Evolutionary conservation across 106 monocot genomes (phyloP).

Genomic region (Vanilla planifolia): DNA sequence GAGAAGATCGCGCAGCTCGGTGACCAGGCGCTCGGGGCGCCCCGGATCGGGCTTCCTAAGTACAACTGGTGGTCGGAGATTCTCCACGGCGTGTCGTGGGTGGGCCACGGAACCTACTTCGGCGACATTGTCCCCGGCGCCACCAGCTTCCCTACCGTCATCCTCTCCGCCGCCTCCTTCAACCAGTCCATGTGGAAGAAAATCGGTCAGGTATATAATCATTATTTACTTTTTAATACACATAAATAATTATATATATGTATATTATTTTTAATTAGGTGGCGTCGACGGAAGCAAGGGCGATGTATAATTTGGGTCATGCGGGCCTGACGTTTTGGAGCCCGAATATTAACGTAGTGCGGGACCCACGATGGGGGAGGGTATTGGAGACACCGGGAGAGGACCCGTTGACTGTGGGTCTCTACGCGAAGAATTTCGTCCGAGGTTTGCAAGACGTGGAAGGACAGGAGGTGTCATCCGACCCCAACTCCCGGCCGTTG

Average conservation of each 20-base stretch:
- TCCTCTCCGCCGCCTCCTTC: constrained; percentile 10
- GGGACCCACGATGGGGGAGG: constrained; percentile 41
- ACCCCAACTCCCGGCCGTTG: constrained; percentile 5
- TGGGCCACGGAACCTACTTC: background rate
- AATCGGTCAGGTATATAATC: constrained; percentile 4
- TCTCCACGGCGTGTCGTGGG: background rate
- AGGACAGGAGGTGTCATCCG: background rate
- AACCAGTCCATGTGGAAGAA: constrained; percentile 13
- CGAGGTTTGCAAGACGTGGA: constrained; percentile 23
- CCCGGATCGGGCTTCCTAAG: background rate
- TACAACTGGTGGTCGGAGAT: constrained; percentile 4
- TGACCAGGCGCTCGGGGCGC: background rate
- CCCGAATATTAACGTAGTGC: constrained; percentile 24
- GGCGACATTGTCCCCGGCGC: constrained; percentile 3
- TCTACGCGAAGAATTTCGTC: constrained; percentile 19
- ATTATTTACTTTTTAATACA: no score
- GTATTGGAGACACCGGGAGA: constrained; percentile 31
- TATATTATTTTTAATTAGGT: background rate
- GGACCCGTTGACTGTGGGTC: constrained; percentile 20
- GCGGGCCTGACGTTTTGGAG: no score
- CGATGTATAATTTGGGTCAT: constrained; percentile 27
- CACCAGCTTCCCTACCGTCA: constrained; percentile 11
- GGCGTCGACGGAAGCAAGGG: constrained; percentile 22
- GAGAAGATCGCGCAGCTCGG: constrained; percentile 5
- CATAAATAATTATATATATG: no score